Conservation (phyloP, 2,329 filamentous ascomycete species). For the Curvularia sp. region DNA sequence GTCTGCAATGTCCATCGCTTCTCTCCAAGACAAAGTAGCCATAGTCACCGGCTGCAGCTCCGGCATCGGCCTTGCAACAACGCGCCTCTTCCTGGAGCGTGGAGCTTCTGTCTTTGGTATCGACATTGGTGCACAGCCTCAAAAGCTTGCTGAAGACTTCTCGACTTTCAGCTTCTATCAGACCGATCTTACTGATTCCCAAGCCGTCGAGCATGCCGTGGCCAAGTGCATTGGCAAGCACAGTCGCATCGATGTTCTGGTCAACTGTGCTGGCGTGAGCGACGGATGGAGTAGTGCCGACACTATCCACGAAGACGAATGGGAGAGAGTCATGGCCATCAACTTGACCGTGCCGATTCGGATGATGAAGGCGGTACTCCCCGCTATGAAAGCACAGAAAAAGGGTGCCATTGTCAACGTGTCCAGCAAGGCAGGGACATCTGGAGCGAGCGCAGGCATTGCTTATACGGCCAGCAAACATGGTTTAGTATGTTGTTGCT, state of each 20-base stretch:
- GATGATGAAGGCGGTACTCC: slow-evolving; percentile 56
- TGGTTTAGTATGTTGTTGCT: slow-evolving; percentile 47
- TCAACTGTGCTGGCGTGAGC: slow-evolving; percentile 57
- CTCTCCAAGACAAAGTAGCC: slow-evolving; percentile 36
- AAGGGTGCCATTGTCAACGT: slow-evolving; percentile 55
- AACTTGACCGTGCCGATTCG: slow-evolving; percentile 56
- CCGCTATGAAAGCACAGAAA: slow-evolving; percentile 51
- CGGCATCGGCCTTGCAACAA: slow-evolving; percentile 42
- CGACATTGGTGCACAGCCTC: slow-evolving; percentile 33
- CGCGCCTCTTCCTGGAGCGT: slow-evolving; percentile 33
- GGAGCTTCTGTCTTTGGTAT: slow-evolving; percentile 41
- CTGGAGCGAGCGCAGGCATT: slow-evolving; percentile 53
- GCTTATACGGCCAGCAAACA: slow-evolving; percentile 58
- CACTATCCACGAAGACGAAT: slow-evolving; percentile 49
- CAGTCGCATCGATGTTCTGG: slow-evolving; percentile 51
- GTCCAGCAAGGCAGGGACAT: slow-evolving; percentile 34
- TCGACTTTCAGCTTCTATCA: slow-evolving; percentile 37
- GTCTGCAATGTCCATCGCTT: slow-evolving; percentile 28
- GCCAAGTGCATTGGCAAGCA: slow-evolving; percentile 34
- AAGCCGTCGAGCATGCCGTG: slow-evolving; percentile 33
- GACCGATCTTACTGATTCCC: slow-evolving; percentile 28
- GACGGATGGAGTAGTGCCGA: slow-evolving; percentile 54
- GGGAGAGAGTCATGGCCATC: slow-evolving; percentile 52
- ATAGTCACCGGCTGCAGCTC: slow-evolving; percentile 43
- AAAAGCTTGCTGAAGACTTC: slow-evolving; percentile 24